Conservation (phyloP, 495 filamentous ascomycete species). For the Penicillium pulvis region DNA sequence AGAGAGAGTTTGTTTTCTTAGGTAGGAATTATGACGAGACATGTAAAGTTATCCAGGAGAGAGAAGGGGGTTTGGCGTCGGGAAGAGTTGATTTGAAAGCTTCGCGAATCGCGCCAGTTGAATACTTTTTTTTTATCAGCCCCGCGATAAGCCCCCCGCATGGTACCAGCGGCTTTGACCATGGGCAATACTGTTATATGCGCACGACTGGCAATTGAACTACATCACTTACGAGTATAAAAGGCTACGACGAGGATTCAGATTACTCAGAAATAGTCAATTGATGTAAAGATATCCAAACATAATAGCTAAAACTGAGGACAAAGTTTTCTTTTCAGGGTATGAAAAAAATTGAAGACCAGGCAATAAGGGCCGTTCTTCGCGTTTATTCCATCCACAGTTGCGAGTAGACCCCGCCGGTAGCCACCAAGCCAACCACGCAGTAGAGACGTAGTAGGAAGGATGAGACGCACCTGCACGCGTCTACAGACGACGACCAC, state of each 20-base stretch:
- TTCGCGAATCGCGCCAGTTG: not conserved
- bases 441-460: constrained; percentile 31
- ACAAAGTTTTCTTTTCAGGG: constrained; percentile 44
- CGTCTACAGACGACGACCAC: constrained; percentile 97
- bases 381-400: constrained; percentile 61
- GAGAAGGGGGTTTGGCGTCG: not conserved
- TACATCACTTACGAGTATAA: not conserved
- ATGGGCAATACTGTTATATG: too few species aligned
- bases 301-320: constrained; percentile 27
- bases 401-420: constrained; percentile 39
- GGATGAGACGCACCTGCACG: constrained; percentile 34
- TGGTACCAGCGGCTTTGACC: not conserved
- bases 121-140: constrained; percentile 20
- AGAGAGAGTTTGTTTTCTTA: not conserved
- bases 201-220: not conserved
- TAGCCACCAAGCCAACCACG: constrained; percentile 41
- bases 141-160: constrained; percentile 21
- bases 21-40: not conserved
- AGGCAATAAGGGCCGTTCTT: constrained; percentile 58
- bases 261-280: constrained; percentile 22
- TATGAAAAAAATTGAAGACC: constrained; percentile 56
- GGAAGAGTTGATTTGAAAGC: not conserved
- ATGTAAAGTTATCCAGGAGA: not conserved
- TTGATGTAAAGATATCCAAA: constrained; percentile 30
- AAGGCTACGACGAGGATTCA: not conserved